Conservation (phyloP, 768 basidiomycete genomes). For the Mycena belliarum region DNA sequence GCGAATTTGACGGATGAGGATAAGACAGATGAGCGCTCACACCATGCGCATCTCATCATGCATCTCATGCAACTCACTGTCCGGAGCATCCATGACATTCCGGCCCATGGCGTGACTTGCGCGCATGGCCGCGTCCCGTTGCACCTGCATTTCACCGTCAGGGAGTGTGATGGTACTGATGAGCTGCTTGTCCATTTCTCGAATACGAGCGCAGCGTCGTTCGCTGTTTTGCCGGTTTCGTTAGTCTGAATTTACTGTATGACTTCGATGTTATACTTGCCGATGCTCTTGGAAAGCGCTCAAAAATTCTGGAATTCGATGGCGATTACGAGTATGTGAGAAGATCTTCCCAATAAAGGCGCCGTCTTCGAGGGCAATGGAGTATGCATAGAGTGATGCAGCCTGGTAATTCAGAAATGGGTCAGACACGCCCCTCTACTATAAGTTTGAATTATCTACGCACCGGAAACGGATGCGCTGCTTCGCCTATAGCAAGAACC, state of each 20-base stretch:
- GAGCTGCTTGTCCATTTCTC: background rate
- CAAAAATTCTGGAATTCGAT: constrained; percentile 6
- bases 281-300: constrained; percentile 8
- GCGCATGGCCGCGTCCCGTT: constrained; percentile 1
- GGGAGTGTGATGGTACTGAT: background rate
- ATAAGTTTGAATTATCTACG: background rate
- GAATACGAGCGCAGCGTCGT: constrained; percentile 5
- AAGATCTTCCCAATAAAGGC: constrained; percentile 11
- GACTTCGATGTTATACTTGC: background rate
- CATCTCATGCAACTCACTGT: background rate
- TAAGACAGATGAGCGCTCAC: background rate
- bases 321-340: constrained; percentile 4
- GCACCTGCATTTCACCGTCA: constrained; percentile 3
- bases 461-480: constrained; percentile 14
- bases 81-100: constrained; percentile 4
- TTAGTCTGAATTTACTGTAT: background rate
- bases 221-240: background rate
- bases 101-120: constrained; percentile 1
- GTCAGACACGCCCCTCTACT: background rate
- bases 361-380: constrained; percentile 10
- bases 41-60: background rate
- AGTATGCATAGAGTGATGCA: background rate
- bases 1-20: background rate
- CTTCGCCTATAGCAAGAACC: constrained; percentile 10
- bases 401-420: background rate